Percentiles rank a stretch among this genome's conserved stretches.
phyloP scores from a whole-genome alignment of 441 rosid genomes.

The Bruguiera hainesii region DNA sequence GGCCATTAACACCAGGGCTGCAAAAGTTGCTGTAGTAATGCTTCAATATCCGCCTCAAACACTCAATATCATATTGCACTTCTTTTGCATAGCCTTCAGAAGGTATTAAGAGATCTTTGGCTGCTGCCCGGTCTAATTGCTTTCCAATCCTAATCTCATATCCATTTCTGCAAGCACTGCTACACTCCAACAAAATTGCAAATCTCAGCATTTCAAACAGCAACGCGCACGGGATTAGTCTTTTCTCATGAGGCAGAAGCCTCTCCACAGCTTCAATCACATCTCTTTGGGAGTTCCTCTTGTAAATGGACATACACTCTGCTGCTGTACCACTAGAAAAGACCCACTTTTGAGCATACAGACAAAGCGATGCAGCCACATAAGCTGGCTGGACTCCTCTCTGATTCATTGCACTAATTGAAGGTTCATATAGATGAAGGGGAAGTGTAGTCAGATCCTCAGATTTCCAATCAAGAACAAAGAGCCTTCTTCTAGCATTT shows the following conservation, averaged over 20 bases:
- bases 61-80: slow-evolving; percentile 50
- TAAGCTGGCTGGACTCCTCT: slow-evolving; percentile 37
- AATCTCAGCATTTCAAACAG: slow-evolving; percentile 49
- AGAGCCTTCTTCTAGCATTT: slow-evolving; percentile 62
- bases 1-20: slow-evolving; percentile 26
- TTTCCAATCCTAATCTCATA: slow-evolving; percentile 68
- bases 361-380: slow-evolving; percentile 55
- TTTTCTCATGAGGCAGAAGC: slow-evolving; percentile 53
- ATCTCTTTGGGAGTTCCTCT: slow-evolving; percentile 39
- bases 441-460: slow-evolving; percentile 62
- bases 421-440: slow-evolving; percentile 48
- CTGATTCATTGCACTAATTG: slow-evolving; percentile 37
- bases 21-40: slow-evolving; percentile 44
- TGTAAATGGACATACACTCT: slow-evolving; percentile 30
- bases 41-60: slow-evolving; percentile 54
- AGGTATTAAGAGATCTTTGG: slow-evolving; percentile 53
- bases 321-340: slow-evolving; percentile 23
- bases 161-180: slow-evolving; percentile 52
- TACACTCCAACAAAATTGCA: slow-evolving; percentile 47
- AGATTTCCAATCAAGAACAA: slow-evolving; percentile 45
- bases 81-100: slow-evolving; percentile 45
- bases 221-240: slow-evolving; percentile 48
- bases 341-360: slow-evolving; percentile 47
- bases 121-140: slow-evolving; percentile 64
- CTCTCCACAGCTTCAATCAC: slow-evolving; percentile 61